Evolutionary conservation across 768 basidiomycete genomes (phyloP).

Genomic region (Filobasidium wieringae): DNA sequence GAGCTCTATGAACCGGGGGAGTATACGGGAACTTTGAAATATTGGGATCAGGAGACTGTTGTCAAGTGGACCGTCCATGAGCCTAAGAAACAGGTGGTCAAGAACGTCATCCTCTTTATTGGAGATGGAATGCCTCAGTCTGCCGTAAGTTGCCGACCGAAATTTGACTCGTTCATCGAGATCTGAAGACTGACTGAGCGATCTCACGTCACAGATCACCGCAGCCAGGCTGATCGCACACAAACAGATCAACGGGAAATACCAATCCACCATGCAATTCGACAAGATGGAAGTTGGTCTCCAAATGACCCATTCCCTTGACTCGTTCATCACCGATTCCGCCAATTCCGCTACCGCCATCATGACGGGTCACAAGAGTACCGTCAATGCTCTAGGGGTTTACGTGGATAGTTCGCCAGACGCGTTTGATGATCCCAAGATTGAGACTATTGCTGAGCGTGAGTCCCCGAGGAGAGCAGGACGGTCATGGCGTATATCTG

Average conservation of each 20-base stretch:
- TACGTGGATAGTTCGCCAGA: conserved; percentile 35
- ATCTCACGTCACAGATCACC: conserved; percentile 25
- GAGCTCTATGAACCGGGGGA: conserved; percentile 32
- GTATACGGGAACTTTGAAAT: conserved; percentile 32
- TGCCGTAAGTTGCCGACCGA: neutral
- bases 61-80: conserved; percentile 37
- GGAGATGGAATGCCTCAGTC: conserved; percentile 26
- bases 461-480: no score
- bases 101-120: conserved; percentile 40
- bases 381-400: conserved; percentile 40
- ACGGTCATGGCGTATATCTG: no score
- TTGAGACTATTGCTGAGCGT: conserved; percentile 35
- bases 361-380: conserved; percentile 37
- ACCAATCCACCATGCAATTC: conserved; percentile 21
- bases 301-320: conserved; percentile 38
- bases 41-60: conserved; percentile 35
- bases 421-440: conserved; percentile 33
- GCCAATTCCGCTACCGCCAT: conserved; percentile 42
- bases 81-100: conserved; percentile 29
- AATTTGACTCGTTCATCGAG: no score
- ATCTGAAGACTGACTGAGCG: conserved; percentile 19
- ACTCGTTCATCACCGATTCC: conserved; percentile 37
- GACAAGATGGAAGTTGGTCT: conserved; percentile 9
- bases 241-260: conserved; percentile 40
- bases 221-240: conserved; percentile 41